These are phyloP conservation scores for Sugiyamaella grinbergsii DNA, from an alignment of 1,139 yeast species.

Conservation along the genomic window DNA sequence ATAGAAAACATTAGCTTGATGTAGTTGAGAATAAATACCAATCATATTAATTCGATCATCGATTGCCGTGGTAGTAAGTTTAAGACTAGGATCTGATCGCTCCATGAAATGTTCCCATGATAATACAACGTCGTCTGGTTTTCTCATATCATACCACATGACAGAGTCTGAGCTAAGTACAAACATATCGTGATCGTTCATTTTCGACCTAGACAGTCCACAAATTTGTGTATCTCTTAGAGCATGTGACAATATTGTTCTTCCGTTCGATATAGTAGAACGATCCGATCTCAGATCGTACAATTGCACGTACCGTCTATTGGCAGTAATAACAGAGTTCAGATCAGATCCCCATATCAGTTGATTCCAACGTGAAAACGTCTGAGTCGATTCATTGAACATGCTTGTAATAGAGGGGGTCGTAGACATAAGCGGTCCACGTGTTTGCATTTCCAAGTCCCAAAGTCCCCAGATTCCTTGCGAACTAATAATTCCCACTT, in stretches of 20 bases:
- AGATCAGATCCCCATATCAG: constrained; percentile 27
- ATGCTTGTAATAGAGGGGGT: not conserved
- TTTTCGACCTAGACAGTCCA: constrained; percentile 25
- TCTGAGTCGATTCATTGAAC: constrained; percentile 15
- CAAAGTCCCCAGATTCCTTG: constrained; percentile 29
- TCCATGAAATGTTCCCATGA: constrained; percentile 72
- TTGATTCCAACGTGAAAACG: constrained; percentile 28
- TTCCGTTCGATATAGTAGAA: constrained; percentile 2
- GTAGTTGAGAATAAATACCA: constrained; percentile 48
- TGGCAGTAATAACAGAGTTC: constrained; percentile 27
- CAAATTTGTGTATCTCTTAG: constrained; percentile 21
- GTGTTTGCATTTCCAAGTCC: constrained; percentile 10
- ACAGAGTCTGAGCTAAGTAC: constrained; percentile 35
- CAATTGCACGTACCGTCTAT: constrained; percentile 26
- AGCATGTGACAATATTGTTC: not conserved
- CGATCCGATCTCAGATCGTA: constrained; percentile 27
- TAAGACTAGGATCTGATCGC: constrained; percentile 58
- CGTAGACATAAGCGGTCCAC: not conserved
- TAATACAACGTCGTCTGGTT: constrained; percentile 46
- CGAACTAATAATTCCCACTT: constrained; percentile 27
- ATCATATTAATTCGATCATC: constrained; percentile 41
- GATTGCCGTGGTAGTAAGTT: constrained; percentile 43
- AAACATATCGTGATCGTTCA: constrained; percentile 29
- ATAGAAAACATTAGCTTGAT: constrained; percentile 48
- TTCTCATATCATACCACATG: constrained; percentile 36